These are phyloP conservation scores for Boletus reticuloceps DNA, from an alignment of 768 basidiomycete genomes.

Conservation along the genomic window DNA sequence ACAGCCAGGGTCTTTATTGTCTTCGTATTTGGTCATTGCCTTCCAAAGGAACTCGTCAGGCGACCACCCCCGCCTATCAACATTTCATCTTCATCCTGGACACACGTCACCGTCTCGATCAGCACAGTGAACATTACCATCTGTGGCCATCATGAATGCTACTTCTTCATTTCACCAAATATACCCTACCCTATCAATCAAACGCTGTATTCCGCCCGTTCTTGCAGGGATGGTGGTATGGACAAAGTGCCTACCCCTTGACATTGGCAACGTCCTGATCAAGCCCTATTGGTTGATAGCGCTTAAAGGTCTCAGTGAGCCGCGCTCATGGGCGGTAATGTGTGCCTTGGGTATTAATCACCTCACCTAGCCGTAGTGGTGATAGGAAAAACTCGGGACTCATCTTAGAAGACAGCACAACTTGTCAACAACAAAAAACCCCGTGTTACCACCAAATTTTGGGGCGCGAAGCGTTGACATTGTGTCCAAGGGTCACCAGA, in stretches of 20 bases:
- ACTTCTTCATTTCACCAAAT: constrained; percentile 12
- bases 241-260: background rate
- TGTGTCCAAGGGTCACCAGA: too few relatives aligned
- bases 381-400: background rate
- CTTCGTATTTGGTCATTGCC: constrained; percentile 5
- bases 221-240: background rate
- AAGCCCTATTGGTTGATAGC: background rate
- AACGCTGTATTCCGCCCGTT: background rate
- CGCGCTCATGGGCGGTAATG: background rate
- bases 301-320: background rate
- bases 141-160: background rate
- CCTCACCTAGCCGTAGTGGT: background rate
- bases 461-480: background rate
- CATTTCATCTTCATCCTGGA: background rate
- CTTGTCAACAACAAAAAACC: background rate
- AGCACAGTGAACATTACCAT: background rate
- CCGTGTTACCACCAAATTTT: background rate
- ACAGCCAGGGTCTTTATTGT: constrained; percentile 7
- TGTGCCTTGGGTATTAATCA: background rate
- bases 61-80: background rate
- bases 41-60: background rate
- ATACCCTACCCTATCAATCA: constrained; percentile 2
- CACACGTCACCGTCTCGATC: background rate
- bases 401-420: background rate
- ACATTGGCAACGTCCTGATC: background rate